These are phyloP conservation scores for Tulasnella sp. DNA, from an alignment of 768 basidiomycete genomes.

Conservation along the genomic window DNA sequence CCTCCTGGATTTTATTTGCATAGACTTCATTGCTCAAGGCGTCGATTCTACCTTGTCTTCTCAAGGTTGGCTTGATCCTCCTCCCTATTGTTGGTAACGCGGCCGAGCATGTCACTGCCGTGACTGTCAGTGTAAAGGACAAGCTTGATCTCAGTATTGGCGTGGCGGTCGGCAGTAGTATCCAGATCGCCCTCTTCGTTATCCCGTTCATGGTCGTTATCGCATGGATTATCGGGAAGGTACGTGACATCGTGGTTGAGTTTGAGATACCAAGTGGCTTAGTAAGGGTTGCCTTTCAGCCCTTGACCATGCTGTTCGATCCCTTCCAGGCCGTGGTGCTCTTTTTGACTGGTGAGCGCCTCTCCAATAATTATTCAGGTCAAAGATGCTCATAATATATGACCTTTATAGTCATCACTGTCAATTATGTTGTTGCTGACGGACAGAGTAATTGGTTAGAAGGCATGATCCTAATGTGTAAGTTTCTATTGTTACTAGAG, in stretches of 20 bases:
- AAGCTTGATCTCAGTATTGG: slow-evolving; percentile 79
- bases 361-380: slow-evolving; percentile 10
- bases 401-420: slow-evolving; percentile 53
- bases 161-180: slow-evolving; percentile 63
- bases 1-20: too few relatives aligned
- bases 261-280: background rate
- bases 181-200: slow-evolving; percentile 58
- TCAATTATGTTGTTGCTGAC: slow-evolving; percentile 72
- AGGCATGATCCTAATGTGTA: slow-evolving; percentile 67
- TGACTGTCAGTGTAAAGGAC: slow-evolving; percentile 55
- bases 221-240: slow-evolving; percentile 26
- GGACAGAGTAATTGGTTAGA: slow-evolving; percentile 81
- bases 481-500: slow-evolving; percentile 54
- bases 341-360: slow-evolving; percentile 22
- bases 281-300: slow-evolving; percentile 23
- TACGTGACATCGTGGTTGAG: background rate
- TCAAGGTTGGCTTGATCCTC: slow-evolving; percentile 65
- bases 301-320: slow-evolving; percentile 73
- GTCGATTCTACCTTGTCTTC: background rate
- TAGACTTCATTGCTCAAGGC: background rate
- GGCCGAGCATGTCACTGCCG: slow-evolving; percentile 85
- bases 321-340: slow-evolving; percentile 70
- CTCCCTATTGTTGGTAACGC: slow-evolving; percentile 89
- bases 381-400: background rate
- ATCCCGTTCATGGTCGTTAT: slow-evolving; percentile 47